Percentiles rank a stretch among this genome's conserved stretches.
Evolutionary conservation across 148 eudicot species (phyloP).

Genomic region (Arbutus unedo): DNA sequence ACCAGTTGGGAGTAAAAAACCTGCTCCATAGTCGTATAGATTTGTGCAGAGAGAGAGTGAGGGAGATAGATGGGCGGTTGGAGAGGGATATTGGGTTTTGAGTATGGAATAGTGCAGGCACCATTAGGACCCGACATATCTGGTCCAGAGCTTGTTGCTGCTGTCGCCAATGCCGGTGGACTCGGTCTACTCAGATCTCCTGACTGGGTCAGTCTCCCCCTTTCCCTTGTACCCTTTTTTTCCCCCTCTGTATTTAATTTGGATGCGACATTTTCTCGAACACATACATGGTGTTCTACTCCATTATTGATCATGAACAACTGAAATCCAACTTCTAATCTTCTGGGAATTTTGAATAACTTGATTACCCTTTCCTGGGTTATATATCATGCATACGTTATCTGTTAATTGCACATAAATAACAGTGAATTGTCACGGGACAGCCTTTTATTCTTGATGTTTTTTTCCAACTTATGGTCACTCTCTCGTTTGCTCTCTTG

Average conservation of each 20-base stretch:
- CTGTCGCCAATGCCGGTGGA: conserved; percentile 87
- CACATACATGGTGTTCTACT: not conserved
- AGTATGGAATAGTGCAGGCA: conserved; percentile 82
- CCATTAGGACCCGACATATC: conserved; percentile 93
- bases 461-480: not conserved
- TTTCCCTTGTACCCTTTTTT: not conserved
- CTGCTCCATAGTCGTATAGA: not conserved
- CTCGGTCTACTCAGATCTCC: conserved; percentile 85
- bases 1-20: not conserved
- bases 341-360: not conserved
- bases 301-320: not conserved
- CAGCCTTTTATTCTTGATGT: not conserved
- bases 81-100: conserved; percentile 87
- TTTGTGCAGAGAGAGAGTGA: not conserved
- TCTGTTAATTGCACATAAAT: not conserved
- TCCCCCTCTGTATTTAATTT: not conserved
- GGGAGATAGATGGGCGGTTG: conserved; percentile 54
- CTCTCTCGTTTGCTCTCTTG: not conserved
- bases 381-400: not conserved
- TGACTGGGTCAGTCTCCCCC: conserved; percentile 57
- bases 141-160: conserved; percentile 88
- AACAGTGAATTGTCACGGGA: not conserved
- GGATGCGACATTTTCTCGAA: not conserved
- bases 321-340: not conserved
- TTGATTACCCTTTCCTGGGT: not conserved